Conservation (phyloP, 345 rosid genomes). For the Lepidium sativum region DNA sequence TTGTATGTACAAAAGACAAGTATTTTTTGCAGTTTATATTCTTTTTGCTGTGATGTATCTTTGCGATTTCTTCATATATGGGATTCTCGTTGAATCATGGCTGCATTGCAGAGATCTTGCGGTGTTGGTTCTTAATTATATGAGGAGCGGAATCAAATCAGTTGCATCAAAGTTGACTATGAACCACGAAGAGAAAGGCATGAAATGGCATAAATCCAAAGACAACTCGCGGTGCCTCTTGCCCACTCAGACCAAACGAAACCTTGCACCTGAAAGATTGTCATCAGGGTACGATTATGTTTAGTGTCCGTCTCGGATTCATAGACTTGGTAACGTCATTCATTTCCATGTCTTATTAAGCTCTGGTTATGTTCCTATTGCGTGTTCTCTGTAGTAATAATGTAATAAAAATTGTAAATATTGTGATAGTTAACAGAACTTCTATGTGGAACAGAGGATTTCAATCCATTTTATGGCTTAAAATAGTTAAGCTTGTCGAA, state of each 20-base stretch:
- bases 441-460: background rate
- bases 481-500: background rate
- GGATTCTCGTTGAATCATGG: background rate
- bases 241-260: slow-evolving; percentile 51
- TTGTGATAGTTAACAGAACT: slow-evolving; percentile 4
- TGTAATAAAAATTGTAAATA: slow-evolving; percentile 20
- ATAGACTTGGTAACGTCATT: slow-evolving; percentile 14
- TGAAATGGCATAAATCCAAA: slow-evolving; percentile 56
- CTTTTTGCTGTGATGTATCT: background rate
- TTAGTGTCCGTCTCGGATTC: slow-evolving; percentile 11
- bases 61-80: background rate
- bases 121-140: slow-evolving; percentile 34
- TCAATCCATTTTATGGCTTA: background rate
- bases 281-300: slow-evolving; percentile 48
- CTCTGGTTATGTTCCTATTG: slow-evolving; percentile 9
- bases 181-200: slow-evolving; percentile 40
- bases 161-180: slow-evolving; percentile 46
- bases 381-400: background rate
- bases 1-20: slow-evolving; percentile 45
- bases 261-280: slow-evolving; percentile 32
- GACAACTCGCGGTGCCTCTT: slow-evolving; percentile 53
- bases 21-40: background rate
- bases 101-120: slow-evolving; percentile 46
- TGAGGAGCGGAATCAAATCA: slow-evolving; percentile 49
- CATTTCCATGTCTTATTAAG: background rate